Evolutionary conservation across 192 early-diverging fungal species (phyloP), one percentile per base, ranked within the genome.

Genomic region (Backusella sp.): DNA sequence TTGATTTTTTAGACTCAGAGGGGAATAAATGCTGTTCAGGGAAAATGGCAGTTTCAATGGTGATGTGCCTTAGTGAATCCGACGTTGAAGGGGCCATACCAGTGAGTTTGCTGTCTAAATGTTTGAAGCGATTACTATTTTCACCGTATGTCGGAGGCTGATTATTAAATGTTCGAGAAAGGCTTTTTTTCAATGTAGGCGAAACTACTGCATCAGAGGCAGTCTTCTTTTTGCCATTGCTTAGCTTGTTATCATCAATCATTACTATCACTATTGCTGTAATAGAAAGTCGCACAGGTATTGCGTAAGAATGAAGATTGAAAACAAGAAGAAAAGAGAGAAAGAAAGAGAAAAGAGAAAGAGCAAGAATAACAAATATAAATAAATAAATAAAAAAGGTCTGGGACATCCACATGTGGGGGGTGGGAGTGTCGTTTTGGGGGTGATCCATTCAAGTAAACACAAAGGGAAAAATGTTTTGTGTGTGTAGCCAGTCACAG

Each of bases 41-140:
- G 49, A 72, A 77, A 3, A 77, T 37, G 0, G 73, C 46, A 21
- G 68, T 75, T 78, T 82, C 76, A 6, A 77, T 75, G 0, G 80
- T 81, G 14, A 81, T 65, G 21, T 81, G 75, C 46, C 76, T 37
- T 37, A 42, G 39, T 2, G 73, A 77, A 23, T 71, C 72, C 1
- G n/a, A n/a, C n/a, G n/a, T 68, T 36, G 35, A 68, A 68, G 35
- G 39, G 12, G 70, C 14, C 26, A 46, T 62, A 62, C 56, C 26
- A 62, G 56, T 6, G 5, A 71, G 23, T 9, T 28, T 41, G 49
- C 21, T 71, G 8, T 49, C 70, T 71, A 49, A 44, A 49, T 62
- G 70, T 71, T 71, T 46, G 70, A 41, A 71, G 21, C 26, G 44
- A 49, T 49, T 41, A 26, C 23, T 44, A 41, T 26, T 70, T 30